phyloP scores from a whole-genome alignment of 441 rosid species.

The Aleurites moluccanus region DNA sequence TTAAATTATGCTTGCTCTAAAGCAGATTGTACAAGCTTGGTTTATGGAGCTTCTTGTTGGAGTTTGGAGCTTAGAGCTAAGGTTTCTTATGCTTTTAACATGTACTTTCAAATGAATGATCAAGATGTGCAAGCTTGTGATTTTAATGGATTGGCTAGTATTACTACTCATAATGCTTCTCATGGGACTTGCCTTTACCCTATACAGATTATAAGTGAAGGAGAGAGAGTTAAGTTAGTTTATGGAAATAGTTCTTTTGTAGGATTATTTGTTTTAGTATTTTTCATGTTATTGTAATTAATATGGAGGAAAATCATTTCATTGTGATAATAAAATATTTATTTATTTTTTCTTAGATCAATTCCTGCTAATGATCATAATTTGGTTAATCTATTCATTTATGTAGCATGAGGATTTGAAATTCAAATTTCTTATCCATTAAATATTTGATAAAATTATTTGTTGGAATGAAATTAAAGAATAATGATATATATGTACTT shows the following conservation, averaged over 20 bases:
- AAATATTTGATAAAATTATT: too few species aligned
- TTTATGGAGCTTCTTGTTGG: constrained; percentile 45
- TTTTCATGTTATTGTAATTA: constrained; percentile 28
- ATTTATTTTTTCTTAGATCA: too few species aligned
- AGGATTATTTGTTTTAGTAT: constrained; percentile 29
- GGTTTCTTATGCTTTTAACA: constrained; percentile 74
- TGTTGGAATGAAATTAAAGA: too few species aligned
- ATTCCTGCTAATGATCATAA: too few species aligned
- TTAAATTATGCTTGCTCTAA: constrained; percentile 49
- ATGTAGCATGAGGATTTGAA: too few species aligned
- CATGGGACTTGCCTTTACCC: constrained; percentile 49
- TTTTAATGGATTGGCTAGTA: constrained; percentile 54
- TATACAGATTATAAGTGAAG: constrained; percentile 43
- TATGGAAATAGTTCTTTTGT: constrained; percentile 20
- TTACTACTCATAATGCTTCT: constrained; percentile 45
- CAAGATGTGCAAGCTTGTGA: constrained; percentile 64
- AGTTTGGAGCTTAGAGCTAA: constrained; percentile 28
- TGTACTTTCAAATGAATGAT: constrained; percentile 53
- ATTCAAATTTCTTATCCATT: too few species aligned
- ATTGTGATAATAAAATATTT: too few species aligned
- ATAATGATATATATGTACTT: too few species aligned
- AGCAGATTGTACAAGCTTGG: constrained; percentile 59
- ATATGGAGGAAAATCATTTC: background rate
- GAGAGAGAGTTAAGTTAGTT: constrained; percentile 27
- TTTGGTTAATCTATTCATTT: too few species aligned